Percentiles rank a stretch among this genome's conserved stretches.
These are phyloP conservation scores for Vitis rupestris DNA, from an alignment of 164 flowering plant species.

Conservation along the genomic window DNA sequence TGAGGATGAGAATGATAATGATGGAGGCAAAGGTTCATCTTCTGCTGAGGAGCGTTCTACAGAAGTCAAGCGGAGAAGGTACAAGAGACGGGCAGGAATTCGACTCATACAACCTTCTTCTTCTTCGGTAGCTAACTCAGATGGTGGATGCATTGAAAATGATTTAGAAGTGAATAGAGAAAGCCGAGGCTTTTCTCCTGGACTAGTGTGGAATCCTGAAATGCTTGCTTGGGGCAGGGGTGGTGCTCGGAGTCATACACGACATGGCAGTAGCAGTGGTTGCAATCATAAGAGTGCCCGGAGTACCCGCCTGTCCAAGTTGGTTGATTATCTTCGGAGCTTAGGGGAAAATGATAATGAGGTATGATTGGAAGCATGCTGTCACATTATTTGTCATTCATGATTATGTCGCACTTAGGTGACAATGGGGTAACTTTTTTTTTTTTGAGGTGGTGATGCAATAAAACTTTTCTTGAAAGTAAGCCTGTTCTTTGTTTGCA, in stretches of 20 bases:
- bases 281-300: constrained; percentile 42
- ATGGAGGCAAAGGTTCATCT: constrained; percentile 67
- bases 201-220: constrained; percentile 53
- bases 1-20: constrained; percentile 58
- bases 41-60: constrained; percentile 64
- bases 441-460: not conserved
- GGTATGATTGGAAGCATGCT: constrained; percentile 16
- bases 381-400: not conserved
- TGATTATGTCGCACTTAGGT: not conserved
- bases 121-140: constrained; percentile 35
- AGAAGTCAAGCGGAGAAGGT: constrained; percentile 53
- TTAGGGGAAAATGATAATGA: constrained; percentile 48
- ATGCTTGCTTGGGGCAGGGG: constrained; percentile 85
- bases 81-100: constrained; percentile 48
- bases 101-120: constrained; percentile 42
- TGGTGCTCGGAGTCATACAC: constrained; percentile 69
- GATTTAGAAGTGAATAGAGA: constrained; percentile 54
- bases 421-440: not conserved
- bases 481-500: constrained; percentile 13
- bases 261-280: constrained; percentile 53
- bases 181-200: constrained; percentile 49
- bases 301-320: constrained; percentile 46
- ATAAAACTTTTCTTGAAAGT: not conserved
- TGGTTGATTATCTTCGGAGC: constrained; percentile 54
- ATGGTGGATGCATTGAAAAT: constrained; percentile 52